Evolutionary conservation across 768 basidiomycete genomes (phyloP).

Genomic region (Tremella fuciformis): DNA sequence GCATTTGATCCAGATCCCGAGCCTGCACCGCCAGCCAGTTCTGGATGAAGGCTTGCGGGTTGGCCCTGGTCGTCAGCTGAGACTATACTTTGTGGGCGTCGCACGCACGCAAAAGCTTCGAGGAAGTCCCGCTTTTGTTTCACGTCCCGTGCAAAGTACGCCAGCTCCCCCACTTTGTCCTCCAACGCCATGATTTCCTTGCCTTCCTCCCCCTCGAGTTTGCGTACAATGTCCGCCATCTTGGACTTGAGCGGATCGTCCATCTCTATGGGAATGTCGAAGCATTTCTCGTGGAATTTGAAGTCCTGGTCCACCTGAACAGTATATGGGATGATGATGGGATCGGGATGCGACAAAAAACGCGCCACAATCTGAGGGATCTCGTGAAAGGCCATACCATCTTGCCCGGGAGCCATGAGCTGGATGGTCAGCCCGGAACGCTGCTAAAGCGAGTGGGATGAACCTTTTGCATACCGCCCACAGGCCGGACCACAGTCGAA

Average conservation of each 20-base stretch:
- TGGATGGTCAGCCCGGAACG: constrained; percentile 14
- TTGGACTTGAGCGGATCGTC: constrained; percentile 75
- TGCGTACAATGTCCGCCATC: constrained; percentile 66
- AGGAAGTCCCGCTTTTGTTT: constrained; percentile 84
- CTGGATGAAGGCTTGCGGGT: constrained; percentile 75
- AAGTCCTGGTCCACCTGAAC: constrained; percentile 58
- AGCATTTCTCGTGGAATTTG: constrained; percentile 63
- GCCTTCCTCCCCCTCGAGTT: constrained; percentile 67
- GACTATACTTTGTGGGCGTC: background rate
- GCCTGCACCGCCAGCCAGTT: constrained; percentile 90
- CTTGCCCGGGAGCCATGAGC: constrained; percentile 36
- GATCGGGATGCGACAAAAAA: constrained; percentile 71
- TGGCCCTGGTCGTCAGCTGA: constrained; percentile 23
- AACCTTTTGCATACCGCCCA: constrained; percentile 49
- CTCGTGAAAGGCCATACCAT: constrained; percentile 65
- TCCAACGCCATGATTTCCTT: constrained; percentile 71
- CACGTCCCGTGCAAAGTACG: constrained; percentile 81
- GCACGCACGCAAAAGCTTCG: constrained; percentile 63
- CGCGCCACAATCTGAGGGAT: constrained; percentile 82
- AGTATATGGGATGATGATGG: constrained; percentile 71
- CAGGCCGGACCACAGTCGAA: constrained; percentile 37
- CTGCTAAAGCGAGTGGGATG: constrained; percentile 2
- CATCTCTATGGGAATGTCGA: constrained; percentile 83
- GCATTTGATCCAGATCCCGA: constrained; percentile 78
- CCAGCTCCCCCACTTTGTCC: constrained; percentile 82